Evolutionary conservation across 1,284 basidiomycete species (phyloP).

Genomic region (Peniophora sp.): DNA sequence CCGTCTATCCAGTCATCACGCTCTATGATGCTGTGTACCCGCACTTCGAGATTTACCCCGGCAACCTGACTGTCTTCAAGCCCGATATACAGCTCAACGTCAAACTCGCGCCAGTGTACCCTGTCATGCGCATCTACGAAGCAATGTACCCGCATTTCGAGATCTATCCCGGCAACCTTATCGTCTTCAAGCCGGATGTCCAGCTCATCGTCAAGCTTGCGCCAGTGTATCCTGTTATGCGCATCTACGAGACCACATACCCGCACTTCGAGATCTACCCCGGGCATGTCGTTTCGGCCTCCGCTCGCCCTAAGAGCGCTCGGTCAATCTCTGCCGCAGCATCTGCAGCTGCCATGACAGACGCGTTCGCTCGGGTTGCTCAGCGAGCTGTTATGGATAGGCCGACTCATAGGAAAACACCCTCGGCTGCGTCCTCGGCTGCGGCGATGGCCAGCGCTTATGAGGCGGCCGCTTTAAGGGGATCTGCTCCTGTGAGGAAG

Average conservation of each 20-base stretch:
- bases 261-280: slow-evolving; percentile 23
- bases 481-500: not conserved
- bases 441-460: slow-evolving; percentile 4
- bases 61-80: not conserved
- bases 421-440: slow-evolving; percentile 1
- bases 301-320: too few species aligned
- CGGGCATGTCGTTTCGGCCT: not conserved
- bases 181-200: not conserved
- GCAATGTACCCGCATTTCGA: not conserved
- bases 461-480: too few species aligned
- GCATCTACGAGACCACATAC: slow-evolving; percentile 11
- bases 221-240: not conserved
- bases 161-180: not conserved
- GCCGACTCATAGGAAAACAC: not conserved
- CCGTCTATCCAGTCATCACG: not conserved
- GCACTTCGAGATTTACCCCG: slow-evolving; percentile 8
- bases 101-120: not conserved
- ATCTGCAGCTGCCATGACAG: too few species aligned
- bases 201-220: not conserved
- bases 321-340: too few species aligned
- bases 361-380: too few species aligned
- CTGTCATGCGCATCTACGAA: not conserved
- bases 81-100: not conserved
- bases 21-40: slow-evolving; percentile 7
- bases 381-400: slow-evolving; percentile 3